phyloP scores from a whole-genome alignment of 169 alveolate genomes.

The Eimeria sp. region DNA sequence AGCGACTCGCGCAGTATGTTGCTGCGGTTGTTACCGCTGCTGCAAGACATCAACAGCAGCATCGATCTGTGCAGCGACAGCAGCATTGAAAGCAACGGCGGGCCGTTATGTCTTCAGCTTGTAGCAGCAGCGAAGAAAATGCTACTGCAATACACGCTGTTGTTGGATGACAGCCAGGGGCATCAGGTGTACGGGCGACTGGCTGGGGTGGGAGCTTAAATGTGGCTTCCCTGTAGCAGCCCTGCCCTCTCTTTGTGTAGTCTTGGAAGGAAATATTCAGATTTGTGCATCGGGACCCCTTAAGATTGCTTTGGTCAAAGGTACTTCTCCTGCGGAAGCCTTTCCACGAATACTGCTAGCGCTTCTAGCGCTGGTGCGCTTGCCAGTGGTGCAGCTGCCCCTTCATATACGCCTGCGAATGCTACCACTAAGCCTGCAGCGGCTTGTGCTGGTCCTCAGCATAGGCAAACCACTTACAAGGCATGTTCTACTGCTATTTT shows the following conservation, averaged over 20 bases:
- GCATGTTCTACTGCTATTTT: neutral
- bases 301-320: neutral
- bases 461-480: neutral
- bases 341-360: neutral
- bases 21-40: slow-evolving; percentile 44
- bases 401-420: neutral
- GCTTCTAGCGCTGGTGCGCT: slow-evolving; percentile 5
- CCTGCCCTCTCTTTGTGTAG: neutral
- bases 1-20: neutral
- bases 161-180: slow-evolving; percentile 53
- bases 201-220: slow-evolving; percentile 40
- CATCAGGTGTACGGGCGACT: slow-evolving; percentile 66
- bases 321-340: neutral
- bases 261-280: neutral
- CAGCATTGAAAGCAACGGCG: slow-evolving; percentile 17
- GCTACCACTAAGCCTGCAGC: neutral
- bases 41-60: slow-evolving; percentile 59
- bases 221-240: neutral
- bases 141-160: slow-evolving; percentile 64
- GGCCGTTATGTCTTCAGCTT: slow-evolving; percentile 43
- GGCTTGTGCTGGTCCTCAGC: neutral
- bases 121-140: slow-evolving; percentile 63
- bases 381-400: neutral
- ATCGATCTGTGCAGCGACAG: slow-evolving; percentile 60
- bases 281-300: neutral